A percentile compares a stretch with the other conserved stretches of the same genome.
These are phyloP conservation scores for Reutealis trisperma DNA, from an alignment of 345 rosid genomes.

Conservation along the genomic window DNA sequence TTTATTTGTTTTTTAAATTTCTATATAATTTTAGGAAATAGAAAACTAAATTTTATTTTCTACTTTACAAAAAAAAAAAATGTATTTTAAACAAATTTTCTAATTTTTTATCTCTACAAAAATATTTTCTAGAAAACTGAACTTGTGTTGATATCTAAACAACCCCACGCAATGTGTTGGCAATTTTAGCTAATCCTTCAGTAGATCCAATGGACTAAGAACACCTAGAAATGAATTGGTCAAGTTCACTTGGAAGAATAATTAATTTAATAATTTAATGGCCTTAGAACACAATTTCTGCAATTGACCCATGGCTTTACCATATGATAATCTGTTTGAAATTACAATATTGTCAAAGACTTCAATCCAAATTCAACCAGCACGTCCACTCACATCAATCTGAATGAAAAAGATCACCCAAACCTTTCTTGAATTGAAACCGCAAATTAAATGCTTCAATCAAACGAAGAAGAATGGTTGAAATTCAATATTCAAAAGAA, in stretches of 20 bases:
- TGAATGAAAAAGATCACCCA: neutral
- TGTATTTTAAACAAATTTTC: too few species aligned
- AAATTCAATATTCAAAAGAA: neutral
- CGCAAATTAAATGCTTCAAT: neutral
- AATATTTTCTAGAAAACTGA: too few species aligned
- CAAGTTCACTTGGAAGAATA: constrained; percentile 37
- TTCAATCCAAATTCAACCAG: neutral
- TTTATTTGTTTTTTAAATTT: too few species aligned
- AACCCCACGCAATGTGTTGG: constrained; percentile 9
- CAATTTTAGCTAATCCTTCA: constrained; percentile 87
- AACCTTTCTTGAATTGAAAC: neutral
- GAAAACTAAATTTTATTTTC: too few species aligned
- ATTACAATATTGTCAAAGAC: neutral
- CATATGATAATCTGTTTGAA: neutral
- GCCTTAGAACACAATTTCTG: constrained; percentile 2
- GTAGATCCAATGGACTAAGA: constrained; percentile 55
- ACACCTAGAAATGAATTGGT: constrained; percentile 50
- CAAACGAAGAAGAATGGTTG: neutral
- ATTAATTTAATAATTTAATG: too few species aligned
- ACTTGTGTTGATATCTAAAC: too few species aligned
- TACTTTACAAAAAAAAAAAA: too few species aligned
- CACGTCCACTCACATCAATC: neutral
- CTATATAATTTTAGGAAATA: too few species aligned
- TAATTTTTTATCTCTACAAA: too few species aligned
- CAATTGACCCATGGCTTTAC: constrained; percentile 25